Evolutionary conservation across 176 grass and related monocot species (phyloP), one percentile per base, ranked within the genome.

Genomic region (Musa beccarii): DNA sequence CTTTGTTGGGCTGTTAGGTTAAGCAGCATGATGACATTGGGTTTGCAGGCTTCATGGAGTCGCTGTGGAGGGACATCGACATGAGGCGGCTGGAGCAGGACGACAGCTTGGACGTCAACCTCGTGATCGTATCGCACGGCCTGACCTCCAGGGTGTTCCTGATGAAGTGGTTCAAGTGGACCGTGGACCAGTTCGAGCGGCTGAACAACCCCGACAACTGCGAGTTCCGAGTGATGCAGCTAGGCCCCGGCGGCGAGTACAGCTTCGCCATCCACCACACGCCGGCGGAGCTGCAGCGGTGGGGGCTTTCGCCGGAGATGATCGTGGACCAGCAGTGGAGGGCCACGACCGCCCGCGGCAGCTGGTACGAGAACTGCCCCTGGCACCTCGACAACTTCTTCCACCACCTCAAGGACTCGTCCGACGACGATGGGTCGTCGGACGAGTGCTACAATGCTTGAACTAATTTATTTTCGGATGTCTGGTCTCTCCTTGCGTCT

Each of bases 131-230:
- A 8, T 87, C 95, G 10, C 95, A 99, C 78, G 95, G 95, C 1
- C 84, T 99, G 67, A 91, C 90, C 4, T 91, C 88, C 26, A 76
- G 90, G 9, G 90, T 99, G 20, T 99, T 99, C 86, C 86, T 99
- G 29, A 99, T 94, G 95, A 99, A 99, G 67, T 99, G 95, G 95
- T 99, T 99, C 90, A 99, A 99, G 86, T 99, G 95, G 95, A 91
- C 95, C 9, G 95, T 89, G 49, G 88, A 87, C 20, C 90, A 99
- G 84, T 99, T 94, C 69, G 95, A 94, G 88, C 73, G 34, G 13
- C 90, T 99, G 76, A 94, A 94, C 86, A 99, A 99, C 76, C 82
- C 86, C 51, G 86, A 84, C n/a, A 94, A 99, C 84, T 91, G 86
- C 66, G 90, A 99, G 65, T 82, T 89, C 78, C 77, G 95, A 20